Percentiles rank a stretch among this genome's conserved stretches.
These are phyloP conservation scores for Simmondsia chinensis DNA, from an alignment of 148 eudicot genomes.

Conservation along the genomic window DNA sequence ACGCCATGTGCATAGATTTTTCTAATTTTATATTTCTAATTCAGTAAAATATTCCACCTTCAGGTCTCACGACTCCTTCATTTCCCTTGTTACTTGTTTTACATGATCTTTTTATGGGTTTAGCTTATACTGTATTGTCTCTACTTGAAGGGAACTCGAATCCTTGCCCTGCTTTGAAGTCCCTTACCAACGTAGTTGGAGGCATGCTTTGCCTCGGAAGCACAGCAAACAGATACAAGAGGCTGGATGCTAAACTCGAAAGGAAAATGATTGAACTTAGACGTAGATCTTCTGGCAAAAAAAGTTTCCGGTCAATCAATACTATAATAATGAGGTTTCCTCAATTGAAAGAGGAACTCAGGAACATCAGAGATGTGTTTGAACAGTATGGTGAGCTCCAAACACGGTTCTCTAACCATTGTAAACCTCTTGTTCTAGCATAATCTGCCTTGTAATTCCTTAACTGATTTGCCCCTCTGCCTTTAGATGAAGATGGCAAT, in stretches of 20 bases:
- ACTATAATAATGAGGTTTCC: slow-evolving; percentile 62
- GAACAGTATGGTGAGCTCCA: slow-evolving; percentile 44
- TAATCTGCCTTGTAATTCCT: too few relatives aligned
- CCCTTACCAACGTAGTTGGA: slow-evolving; percentile 34
- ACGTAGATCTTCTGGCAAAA: slow-evolving; percentile 23
- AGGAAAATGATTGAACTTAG: slow-evolving; percentile 48
- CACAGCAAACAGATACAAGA: slow-evolving; percentile 35
- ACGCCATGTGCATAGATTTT: too few relatives aligned
- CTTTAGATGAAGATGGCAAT: slow-evolving; percentile 54
- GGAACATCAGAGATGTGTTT: slow-evolving; percentile 39
- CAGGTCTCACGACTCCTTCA: too few relatives aligned
- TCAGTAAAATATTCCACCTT: too few relatives aligned
- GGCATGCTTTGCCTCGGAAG: slow-evolving; percentile 28
- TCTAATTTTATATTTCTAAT: too few relatives aligned
- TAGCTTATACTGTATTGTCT: not conserved
- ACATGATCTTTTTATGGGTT: not conserved
- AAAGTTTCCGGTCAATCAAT: slow-evolving; percentile 45
- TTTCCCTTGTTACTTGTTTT: too few relatives aligned
- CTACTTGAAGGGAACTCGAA: slow-evolving; percentile 25
- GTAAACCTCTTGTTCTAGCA: too few relatives aligned
- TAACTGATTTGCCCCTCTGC: too few relatives aligned
- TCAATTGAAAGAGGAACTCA: slow-evolving; percentile 48
- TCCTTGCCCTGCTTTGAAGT: slow-evolving; percentile 32
- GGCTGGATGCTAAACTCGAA: slow-evolving; percentile 41
- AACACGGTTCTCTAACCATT: not conserved